phyloP scores from a whole-genome alignment of 371 early-diverging fungal species.

The Mucor sp. region DNA sequence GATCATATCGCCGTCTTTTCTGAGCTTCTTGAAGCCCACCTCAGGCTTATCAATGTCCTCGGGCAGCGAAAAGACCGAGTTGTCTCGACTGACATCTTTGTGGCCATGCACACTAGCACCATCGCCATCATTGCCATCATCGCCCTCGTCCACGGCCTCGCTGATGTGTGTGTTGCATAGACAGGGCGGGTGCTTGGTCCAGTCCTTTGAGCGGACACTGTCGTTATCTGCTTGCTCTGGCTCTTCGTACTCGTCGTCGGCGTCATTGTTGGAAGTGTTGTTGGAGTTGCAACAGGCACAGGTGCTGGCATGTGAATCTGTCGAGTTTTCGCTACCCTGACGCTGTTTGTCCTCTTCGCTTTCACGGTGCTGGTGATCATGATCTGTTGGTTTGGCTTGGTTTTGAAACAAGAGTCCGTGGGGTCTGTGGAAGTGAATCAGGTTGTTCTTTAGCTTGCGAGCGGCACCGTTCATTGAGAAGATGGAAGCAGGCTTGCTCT shows the following conservation, averaged over 20 bases:
- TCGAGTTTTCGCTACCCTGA: not conserved
- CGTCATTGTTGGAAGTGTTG: not conserved
- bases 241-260: not conserved
- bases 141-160: not conserved
- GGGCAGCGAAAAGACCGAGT: conserved; percentile 7
- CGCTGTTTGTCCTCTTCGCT: not conserved
- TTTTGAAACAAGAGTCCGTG: conserved; percentile 3
- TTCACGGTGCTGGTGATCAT: not conserved
- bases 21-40: conserved; percentile 7
- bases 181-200: not conserved
- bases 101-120: not conserved
- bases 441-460: not conserved
- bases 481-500: not conserved
- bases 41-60: conserved; percentile 3
- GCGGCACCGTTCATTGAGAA: not conserved
- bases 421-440: conserved; percentile 5
- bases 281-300: not conserved
- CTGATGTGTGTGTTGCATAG: not conserved
- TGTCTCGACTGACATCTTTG: not conserved
- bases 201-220: not conserved
- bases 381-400: not conserved
- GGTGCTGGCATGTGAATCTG: not conserved
- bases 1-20: conserved; percentile 13
- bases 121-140: not conserved
- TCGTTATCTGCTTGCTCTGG: not conserved